Conservation (phyloP, 192 early-diverging fungal genomes). For the Mortierella antarctica region DNA sequence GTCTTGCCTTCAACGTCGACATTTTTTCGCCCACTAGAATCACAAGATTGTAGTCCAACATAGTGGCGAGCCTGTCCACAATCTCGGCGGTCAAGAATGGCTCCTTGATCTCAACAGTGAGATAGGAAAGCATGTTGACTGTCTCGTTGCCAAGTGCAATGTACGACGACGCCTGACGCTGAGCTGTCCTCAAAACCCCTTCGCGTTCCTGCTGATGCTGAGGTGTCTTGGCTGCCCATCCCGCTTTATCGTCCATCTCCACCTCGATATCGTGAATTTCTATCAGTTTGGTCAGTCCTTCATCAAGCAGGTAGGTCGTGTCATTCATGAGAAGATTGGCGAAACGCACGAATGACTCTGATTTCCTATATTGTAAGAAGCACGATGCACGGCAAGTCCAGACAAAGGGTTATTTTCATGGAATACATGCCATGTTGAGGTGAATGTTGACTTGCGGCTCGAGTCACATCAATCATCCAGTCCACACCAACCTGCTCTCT, state of each 20-base stretch:
- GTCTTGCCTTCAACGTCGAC: constrained; percentile 83
- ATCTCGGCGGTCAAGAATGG: constrained; percentile 93
- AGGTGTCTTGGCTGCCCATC: constrained; percentile 62
- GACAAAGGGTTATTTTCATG: background rate
- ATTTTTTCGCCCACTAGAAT: constrained; percentile 92
- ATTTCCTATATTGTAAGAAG: constrained; percentile 17
- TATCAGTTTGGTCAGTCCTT: constrained; percentile 86
- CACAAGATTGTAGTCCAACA: constrained; percentile 95
- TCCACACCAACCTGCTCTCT: constrained; percentile 62
- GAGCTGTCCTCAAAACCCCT: constrained; percentile 64
- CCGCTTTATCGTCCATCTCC: constrained; percentile 72
- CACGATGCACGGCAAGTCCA: background rate
- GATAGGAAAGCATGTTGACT: constrained; percentile 89
- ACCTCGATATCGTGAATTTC: constrained; percentile 86
- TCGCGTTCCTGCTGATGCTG: constrained; percentile 74
- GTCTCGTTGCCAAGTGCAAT: constrained; percentile 92
- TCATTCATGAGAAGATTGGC: constrained; percentile 95
- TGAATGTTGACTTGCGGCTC: background rate
- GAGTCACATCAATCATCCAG: background rate
- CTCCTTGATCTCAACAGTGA: constrained; percentile 80
- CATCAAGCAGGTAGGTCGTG: constrained; percentile 94
- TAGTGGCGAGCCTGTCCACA: constrained; percentile 93
- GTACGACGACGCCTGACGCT: constrained; percentile 89
- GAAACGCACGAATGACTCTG: constrained; percentile 88
- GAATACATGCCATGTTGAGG: background rate